Base-by-base conservation (phyloP, 139 green algal species). In the Chara braunii region DNA sequence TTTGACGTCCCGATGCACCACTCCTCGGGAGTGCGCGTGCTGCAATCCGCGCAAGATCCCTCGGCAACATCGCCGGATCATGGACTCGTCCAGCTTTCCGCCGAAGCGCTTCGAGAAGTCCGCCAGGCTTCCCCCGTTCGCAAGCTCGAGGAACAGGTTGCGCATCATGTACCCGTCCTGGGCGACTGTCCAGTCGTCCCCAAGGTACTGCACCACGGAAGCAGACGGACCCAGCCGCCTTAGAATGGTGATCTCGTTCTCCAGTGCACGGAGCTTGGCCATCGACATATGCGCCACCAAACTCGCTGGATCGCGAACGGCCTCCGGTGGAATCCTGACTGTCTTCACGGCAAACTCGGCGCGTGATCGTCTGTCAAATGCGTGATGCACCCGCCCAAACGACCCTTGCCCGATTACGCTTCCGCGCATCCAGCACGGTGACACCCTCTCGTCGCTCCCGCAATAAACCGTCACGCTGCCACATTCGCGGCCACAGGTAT, bases 1-100 rank as follows among this genome's bases (percentile, higher is more conserved):
- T 53, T 85, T 85, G 30, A 85, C n/a, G 56, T 85, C 79, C 37
- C 79, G 28, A 61, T 85, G 79, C 12, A 78, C 44, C 36, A 81
- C 51, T 1, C 54, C 52, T 37, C 51, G 29, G 11, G 12, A 32
- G 58, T 85, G 79, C 51, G 83, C 54, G 37, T 80, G 79, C 23
- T 29, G 23, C 23, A 85, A 51, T n/a, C 68, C 79, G 24, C 66
- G 53, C 22, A 71, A 9, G 7, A 72, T 42, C 11, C 53, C 63
- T 24, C 42, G 48, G 3, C 53, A 42, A 23, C 50, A 69, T 54
- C 28, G 37, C 63, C 53, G 1, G 4, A 72, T 34, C 56, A 72
- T 24, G 9, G 28, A 5, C 63, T 68, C 53, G 5, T 58, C 28
- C 56, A 72, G 30, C 3, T 34, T 23, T 23, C 24, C 44, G 0